Base-by-base conservation (phyloP, 1,139 yeast species). In the Saccharomycopsis crataegensis region DNA sequence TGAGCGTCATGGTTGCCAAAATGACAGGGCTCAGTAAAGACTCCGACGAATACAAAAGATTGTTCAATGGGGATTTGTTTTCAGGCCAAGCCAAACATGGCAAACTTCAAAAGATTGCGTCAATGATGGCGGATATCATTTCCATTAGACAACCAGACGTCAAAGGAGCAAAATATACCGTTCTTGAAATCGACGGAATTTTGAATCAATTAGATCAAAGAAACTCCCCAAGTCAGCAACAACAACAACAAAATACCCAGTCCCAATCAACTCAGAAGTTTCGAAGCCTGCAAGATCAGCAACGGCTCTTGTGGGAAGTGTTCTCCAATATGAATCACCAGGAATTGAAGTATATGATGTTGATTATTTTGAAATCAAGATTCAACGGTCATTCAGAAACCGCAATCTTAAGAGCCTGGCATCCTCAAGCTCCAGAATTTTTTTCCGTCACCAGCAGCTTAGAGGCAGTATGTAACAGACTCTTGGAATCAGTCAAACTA, bases 391-490 rank as follows among this genome's bases (percentile, higher is more conserved):
- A 80, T 12, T 76, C 83, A 55, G 95, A 87, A 61, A 73, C 76
- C 51, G 70, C 74, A n/a, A 73, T 89, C 56, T 70, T 89, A 47
- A 63, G 68, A n/a, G 63, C 71, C 38, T 89, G 94, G 90, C 96
- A 90, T 64, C 91, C 91, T 0, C 91, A 88, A 65, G 94, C 95
- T 0, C 71, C 75, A 12, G 75, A 76, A 1, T 75, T 87, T 33
- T 80, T 76, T 59, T 80, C 81, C 55, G 80, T 86, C 8, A 86
- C 91, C n/a, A 80, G 82, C 55, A 80, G 81, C 60, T 67, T 91
- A 50, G 73, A 79, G 56, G 71, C 76, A 9, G 83, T 88, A 0
- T 80, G 90, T 58, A 72, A 80, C 67, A 79, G 74, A 56, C 70
- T 89, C 14, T 66, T 70, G 49, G 83, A 86, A 59, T 58, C 62